Evolutionary conservation across 2,329 filamentous ascomycete genomes (phyloP).

Genomic region (Xylariaceae sp.): DNA sequence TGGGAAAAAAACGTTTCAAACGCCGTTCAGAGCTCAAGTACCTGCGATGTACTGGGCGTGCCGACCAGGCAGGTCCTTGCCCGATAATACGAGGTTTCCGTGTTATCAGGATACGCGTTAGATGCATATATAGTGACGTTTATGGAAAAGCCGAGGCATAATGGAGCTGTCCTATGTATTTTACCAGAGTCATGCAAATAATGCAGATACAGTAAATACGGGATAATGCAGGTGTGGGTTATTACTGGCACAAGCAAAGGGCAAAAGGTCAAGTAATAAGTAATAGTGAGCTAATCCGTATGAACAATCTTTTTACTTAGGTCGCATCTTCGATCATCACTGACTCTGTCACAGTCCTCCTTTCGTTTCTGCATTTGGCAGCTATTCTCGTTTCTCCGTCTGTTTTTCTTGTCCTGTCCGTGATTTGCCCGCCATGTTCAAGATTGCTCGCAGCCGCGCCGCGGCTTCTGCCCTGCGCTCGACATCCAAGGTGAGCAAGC

Average conservation of each 20-base stretch:
- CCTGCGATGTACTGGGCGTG: not conserved
- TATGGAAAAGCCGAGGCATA: not conserved
- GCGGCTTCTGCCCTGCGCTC: slow-evolving; percentile 74
- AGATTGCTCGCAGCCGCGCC: slow-evolving; percentile 74
- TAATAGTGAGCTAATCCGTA: not conserved
- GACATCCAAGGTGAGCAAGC: slow-evolving; percentile 56
- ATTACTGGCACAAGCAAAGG: not conserved
- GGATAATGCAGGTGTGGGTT: no score
- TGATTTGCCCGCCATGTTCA: slow-evolving; percentile 64
- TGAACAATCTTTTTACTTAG: not conserved
- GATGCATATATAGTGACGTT: not conserved
- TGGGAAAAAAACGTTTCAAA: no score
- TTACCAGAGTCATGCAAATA: not conserved
- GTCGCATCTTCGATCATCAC: not conserved
- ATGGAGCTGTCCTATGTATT: not conserved
- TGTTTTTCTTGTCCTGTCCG: slow-evolving; percentile 2
- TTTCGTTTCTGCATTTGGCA: slow-evolving; percentile 4
- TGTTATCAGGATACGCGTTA: not conserved
- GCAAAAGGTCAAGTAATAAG: not conserved
- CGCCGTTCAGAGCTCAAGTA: no score
- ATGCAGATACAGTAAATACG: not conserved
- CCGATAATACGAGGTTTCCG: not conserved
- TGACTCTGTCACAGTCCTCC: slow-evolving; percentile 4
- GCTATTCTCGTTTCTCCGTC: not conserved
- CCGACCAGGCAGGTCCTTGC: not conserved